Conservation (phyloP, 2,329 filamentous ascomycete genomes). For the Dactylellina parvicollis region DNA sequence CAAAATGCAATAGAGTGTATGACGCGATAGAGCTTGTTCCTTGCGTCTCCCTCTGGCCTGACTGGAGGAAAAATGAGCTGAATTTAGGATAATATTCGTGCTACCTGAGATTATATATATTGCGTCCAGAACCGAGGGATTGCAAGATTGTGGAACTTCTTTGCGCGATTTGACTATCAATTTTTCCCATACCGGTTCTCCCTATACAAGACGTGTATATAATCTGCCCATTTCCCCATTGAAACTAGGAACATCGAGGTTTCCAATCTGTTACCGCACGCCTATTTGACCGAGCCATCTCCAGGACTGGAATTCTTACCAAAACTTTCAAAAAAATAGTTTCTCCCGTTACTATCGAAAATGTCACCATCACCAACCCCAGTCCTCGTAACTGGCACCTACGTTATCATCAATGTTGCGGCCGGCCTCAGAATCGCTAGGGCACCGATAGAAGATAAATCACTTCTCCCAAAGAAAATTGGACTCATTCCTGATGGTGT, state of each 20-base stretch:
- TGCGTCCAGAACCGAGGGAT: neutral
- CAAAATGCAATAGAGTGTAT: neutral
- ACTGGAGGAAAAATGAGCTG: neutral
- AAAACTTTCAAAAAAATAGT: no score
- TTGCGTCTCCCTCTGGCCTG: neutral
- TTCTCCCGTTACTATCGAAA: no score
- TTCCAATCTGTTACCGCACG: no score
- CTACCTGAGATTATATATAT: slow-evolving; percentile 1
- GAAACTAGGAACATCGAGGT: no score
- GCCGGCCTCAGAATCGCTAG: slow-evolving; percentile 26
- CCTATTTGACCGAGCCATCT: neutral
- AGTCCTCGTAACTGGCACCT: slow-evolving; percentile 18
- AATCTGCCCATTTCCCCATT: no score
- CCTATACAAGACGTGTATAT: no score
- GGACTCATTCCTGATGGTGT: slow-evolving; percentile 11
- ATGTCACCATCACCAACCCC: slow-evolving; percentile 17
- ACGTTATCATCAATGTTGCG: slow-evolving; percentile 33
- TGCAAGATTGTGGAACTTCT: no score
- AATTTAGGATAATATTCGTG: slow-evolving; percentile 4
- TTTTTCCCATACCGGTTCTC: no score
- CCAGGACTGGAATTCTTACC: neutral
- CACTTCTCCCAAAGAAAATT: slow-evolving; percentile 36
- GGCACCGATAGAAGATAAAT: slow-evolving; percentile 30
- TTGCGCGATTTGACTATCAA: no score
- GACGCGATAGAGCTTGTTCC: neutral